Conservation (phyloP, 306 rosid species). For the Vicia villosa region DNA sequence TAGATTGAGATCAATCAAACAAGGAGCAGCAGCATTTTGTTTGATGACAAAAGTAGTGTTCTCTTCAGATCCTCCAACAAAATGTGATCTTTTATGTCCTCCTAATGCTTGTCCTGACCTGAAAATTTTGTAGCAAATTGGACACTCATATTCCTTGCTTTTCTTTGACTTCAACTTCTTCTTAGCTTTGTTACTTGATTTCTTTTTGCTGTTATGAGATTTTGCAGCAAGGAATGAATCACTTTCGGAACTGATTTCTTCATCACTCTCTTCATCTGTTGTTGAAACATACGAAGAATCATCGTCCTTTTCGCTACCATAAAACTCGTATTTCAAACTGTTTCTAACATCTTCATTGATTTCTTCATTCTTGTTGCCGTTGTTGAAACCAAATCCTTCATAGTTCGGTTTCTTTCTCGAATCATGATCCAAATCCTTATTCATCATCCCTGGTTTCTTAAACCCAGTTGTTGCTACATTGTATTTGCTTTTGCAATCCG, state of each 20-base stretch:
- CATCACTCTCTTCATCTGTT: slow-evolving; percentile 52
- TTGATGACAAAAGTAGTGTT: slow-evolving; percentile 52
- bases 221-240: slow-evolving; percentile 43
- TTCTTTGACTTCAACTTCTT: slow-evolving; percentile 59
- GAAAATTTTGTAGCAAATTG: slow-evolving; percentile 75
- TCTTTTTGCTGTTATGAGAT: slow-evolving; percentile 41
- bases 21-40: slow-evolving; percentile 45
- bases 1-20: slow-evolving; percentile 80
- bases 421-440: slow-evolving; percentile 40
- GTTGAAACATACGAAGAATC: slow-evolving; percentile 50
- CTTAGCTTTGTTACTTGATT: slow-evolving; percentile 43
- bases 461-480: slow-evolving; percentile 40
- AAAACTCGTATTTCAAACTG: slow-evolving; percentile 43
- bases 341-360: slow-evolving; percentile 31
- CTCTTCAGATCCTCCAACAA: slow-evolving; percentile 67
- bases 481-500: slow-evolving; percentile 28
- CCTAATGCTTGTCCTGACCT: slow-evolving; percentile 96
- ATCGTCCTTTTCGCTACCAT: slow-evolving; percentile 39
- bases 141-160: slow-evolving; percentile 80
- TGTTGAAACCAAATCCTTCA: slow-evolving; percentile 39
- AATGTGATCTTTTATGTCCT: slow-evolving; percentile 96
- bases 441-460: slow-evolving; percentile 43
- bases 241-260: slow-evolving; percentile 65
- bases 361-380: slow-evolving; percentile 28
- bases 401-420: slow-evolving; percentile 35